phyloP scores from a whole-genome alignment of 1,284 basidiomycete species.

The Trichosporon faecale region DNA sequence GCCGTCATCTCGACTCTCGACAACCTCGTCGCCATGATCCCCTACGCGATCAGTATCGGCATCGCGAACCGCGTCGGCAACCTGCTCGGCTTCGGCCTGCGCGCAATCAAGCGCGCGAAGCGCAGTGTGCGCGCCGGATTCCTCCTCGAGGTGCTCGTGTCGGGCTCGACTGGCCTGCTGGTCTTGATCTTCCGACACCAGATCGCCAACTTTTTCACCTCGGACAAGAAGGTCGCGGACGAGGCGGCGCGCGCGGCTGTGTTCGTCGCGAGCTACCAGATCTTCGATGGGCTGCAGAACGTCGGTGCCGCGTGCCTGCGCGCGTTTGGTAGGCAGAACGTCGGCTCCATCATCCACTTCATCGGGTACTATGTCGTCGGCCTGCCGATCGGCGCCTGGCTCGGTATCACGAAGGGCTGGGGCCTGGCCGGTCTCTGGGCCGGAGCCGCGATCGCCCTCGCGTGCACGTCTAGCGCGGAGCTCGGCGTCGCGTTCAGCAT shows the following conservation, averaged over 20 bases:
- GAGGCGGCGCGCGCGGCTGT: constrained; percentile 28
- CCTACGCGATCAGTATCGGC: constrained; percentile 28
- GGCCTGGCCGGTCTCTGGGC: constrained; percentile 36
- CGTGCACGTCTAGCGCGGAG: constrained; percentile 24
- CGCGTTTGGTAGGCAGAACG: constrained; percentile 33
- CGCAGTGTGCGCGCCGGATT: constrained; percentile 29
- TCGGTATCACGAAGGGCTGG: constrained; percentile 27
- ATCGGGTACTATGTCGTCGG: constrained; percentile 29
- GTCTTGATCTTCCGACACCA: constrained; percentile 25
- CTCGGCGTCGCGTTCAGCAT: constrained; percentile 26
- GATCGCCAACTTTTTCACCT: constrained; percentile 28
- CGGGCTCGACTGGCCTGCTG: constrained; percentile 21
- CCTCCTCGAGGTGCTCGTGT: constrained; percentile 26
- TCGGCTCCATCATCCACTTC: constrained; percentile 31
- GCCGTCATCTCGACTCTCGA: constrained; percentile 31
- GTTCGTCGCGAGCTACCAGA: constrained; percentile 28
- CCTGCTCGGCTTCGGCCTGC: constrained; percentile 33
- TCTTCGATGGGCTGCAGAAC: constrained; percentile 33
- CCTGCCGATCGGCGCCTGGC: constrained; percentile 32
- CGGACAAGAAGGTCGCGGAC: constrained; percentile 26
- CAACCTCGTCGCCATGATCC: constrained; percentile 26
- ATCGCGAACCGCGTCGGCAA: constrained; percentile 35
- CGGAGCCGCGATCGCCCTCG: constrained; percentile 30
- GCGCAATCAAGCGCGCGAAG: constrained; percentile 29
- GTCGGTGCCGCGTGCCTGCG: constrained; percentile 35